Evolutionary conservation across 1,139 yeast species (phyloP).

Genomic region (Trichomonascaceae sp.): DNA sequence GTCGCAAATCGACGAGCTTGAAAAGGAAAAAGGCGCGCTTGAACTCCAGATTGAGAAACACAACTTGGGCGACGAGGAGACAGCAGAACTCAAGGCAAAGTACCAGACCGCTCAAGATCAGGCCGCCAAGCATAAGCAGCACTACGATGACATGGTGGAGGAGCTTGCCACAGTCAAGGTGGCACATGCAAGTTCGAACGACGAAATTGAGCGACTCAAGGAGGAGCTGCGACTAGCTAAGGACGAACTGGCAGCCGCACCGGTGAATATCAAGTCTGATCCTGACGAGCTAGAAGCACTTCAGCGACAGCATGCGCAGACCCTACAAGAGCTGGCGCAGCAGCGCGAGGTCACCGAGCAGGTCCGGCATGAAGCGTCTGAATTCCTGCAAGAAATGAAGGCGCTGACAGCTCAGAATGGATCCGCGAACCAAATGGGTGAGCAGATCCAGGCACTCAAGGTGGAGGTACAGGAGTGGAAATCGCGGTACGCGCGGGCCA

Average conservation of each 20-base stretch:
- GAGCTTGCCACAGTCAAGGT: not conserved
- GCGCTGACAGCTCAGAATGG: constrained; percentile 21
- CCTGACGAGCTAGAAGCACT: constrained; percentile 13
- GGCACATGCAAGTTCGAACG: not conserved
- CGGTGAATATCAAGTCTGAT: constrained; percentile 6
- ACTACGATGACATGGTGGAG: not conserved
- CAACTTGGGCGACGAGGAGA: constrained; percentile 1
- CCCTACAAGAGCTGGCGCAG: constrained; percentile 20
- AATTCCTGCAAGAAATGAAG: constrained; percentile 29
- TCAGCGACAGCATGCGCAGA: constrained; percentile 8
- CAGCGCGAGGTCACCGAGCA: constrained; percentile 28
- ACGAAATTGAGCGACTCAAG: not conserved
- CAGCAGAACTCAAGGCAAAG: constrained; percentile 2
- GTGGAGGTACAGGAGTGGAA: constrained; percentile 28
- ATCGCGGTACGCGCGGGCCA: constrained; percentile 21
- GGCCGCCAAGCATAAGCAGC: constrained; percentile 8
- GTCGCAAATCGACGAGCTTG: constrained; percentile 6
- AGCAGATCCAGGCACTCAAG: constrained; percentile 21
- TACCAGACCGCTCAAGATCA: not conserved
- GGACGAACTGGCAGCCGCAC: not conserved
- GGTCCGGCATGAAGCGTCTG: constrained; percentile 30
- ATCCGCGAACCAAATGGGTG: constrained; percentile 15
- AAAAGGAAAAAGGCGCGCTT: constrained; percentile 5
- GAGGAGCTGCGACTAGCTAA: not conserved
- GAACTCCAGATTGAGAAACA: constrained; percentile 7